phyloP scores from a whole-genome alignment of 2,329 filamentous ascomycete species.

The Scedosporium aurantiacum region DNA sequence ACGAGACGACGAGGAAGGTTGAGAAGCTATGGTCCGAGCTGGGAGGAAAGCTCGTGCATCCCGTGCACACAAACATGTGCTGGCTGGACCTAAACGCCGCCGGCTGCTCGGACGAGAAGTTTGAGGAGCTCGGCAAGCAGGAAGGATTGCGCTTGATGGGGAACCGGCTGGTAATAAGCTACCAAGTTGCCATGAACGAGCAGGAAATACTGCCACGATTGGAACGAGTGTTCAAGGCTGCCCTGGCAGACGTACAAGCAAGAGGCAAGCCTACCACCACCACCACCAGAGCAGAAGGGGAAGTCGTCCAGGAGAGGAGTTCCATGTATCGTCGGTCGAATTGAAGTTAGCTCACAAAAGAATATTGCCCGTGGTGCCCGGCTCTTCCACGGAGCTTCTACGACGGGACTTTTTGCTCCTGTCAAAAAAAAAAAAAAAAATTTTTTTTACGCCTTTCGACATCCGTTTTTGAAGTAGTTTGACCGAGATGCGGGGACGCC shows the following conservation, averaged over 20 bases:
- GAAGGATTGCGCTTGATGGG: constrained; percentile 30
- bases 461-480: neutral
- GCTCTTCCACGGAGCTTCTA: neutral
- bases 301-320: neutral
- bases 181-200: constrained; percentile 50
- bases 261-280: too few species aligned
- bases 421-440: too few species aligned
- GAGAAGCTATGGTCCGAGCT: constrained; percentile 60
- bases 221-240: constrained; percentile 40
- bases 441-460: neutral
- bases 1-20: constrained; percentile 50
- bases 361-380: neutral
- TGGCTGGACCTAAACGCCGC: constrained; percentile 65
- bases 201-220: constrained; percentile 49
- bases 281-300: neutral
- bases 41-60: constrained; percentile 57
- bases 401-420: neutral
- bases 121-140: constrained; percentile 28
- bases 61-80: constrained; percentile 85
- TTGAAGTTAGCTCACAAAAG: neutral
- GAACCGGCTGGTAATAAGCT: constrained; percentile 35
- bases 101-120: constrained; percentile 28
- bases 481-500: neutral
- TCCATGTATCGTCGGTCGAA: constrained; percentile 11
- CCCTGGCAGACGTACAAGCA: constrained; percentile 16